Conservation (phyloP, 1,284 basidiomycete genomes). For the Marasmius tenuissimus region DNA sequence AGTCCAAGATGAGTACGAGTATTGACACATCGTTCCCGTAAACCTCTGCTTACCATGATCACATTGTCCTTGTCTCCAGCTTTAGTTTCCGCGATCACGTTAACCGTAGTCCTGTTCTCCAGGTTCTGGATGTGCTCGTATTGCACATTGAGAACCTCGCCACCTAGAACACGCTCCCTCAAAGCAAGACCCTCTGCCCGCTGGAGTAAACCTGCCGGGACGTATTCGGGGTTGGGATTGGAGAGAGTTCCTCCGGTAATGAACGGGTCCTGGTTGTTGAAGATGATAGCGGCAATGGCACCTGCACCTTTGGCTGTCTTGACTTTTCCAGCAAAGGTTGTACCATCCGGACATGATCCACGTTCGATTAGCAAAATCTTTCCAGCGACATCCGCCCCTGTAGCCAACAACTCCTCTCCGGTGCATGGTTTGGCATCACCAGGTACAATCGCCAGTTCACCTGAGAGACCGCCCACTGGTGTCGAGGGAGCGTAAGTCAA, state of each 20-base stretch:
- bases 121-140: constrained; percentile 5
- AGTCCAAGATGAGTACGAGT: background rate
- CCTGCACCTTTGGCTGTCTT: constrained; percentile 23
- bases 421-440: constrained; percentile 5
- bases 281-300: constrained; percentile 24
- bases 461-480: constrained; percentile 9
- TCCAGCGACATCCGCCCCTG: constrained; percentile 8
- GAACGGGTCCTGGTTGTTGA: constrained; percentile 24
- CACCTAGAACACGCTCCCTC: constrained; percentile 19
- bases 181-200: constrained; percentile 1
- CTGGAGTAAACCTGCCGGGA: constrained; percentile 8
- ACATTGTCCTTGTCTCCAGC: constrained; percentile 23
- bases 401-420: constrained; percentile 5
- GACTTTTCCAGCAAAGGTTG: constrained; percentile 22
- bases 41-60: constrained; percentile 16
- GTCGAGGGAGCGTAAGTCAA: constrained; percentile 11
- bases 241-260: constrained; percentile 19
- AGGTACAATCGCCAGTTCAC: constrained; percentile 6
- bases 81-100: constrained; percentile 26
- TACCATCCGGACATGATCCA: constrained; percentile 17
- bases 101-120: constrained; percentile 22
- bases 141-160: constrained; percentile 1
- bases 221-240: constrained; percentile 13
- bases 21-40: too few species aligned
- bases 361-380: constrained; percentile 25